These are phyloP conservation scores for Geranium brycei DNA, from an alignment of 345 rosid genomes.

Conservation along the genomic window DNA sequence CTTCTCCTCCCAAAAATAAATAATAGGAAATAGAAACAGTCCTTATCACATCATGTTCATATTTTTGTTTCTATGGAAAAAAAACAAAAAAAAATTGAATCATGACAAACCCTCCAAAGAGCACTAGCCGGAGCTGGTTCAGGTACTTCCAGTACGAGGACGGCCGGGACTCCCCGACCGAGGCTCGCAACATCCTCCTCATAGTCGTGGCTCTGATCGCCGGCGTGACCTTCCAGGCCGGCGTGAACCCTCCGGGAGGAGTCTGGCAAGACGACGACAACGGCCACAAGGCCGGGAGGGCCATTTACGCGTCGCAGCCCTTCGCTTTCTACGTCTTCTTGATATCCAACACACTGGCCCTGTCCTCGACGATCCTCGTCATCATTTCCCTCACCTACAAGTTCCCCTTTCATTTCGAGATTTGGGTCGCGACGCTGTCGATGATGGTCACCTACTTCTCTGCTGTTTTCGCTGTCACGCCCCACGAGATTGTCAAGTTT, in stretches of 20 bases:
- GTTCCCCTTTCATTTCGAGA: slow-evolving; percentile 17
- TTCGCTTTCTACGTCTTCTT: slow-evolving; percentile 18
- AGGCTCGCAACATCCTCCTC: slow-evolving; percentile 10
- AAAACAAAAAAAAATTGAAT: too few relatives aligned
- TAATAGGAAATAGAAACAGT: too few relatives aligned
- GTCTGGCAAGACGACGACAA: slow-evolving; percentile 13
- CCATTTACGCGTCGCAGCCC: slow-evolving; percentile 8
- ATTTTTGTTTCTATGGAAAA: too few relatives aligned
- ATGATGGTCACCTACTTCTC: slow-evolving; percentile 17
- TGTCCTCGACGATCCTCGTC: slow-evolving; percentile 12
- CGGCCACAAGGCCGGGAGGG: background rate
- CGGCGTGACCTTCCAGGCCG: slow-evolving; percentile 14
- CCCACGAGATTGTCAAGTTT: background rate
- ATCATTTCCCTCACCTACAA: slow-evolving; percentile 8
- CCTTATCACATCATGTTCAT: too few relatives aligned
- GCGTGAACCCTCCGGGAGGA: slow-evolving; percentile 15
- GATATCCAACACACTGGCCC: slow-evolving; percentile 12
- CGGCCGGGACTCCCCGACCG: slow-evolving; percentile 5
- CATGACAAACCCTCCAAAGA: too few relatives aligned
- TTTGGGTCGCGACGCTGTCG: slow-evolving; percentile 6
- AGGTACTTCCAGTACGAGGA: slow-evolving; percentile 8
- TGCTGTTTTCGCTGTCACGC: slow-evolving; percentile 1
- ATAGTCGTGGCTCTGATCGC: slow-evolving; percentile 8
- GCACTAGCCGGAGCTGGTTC: slow-evolving; percentile 8
- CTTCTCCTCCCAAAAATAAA: too few relatives aligned